These are phyloP conservation scores for Mrakia gelida DNA, from an alignment of 768 basidiomycete species.

Conservation along the genomic window DNA sequence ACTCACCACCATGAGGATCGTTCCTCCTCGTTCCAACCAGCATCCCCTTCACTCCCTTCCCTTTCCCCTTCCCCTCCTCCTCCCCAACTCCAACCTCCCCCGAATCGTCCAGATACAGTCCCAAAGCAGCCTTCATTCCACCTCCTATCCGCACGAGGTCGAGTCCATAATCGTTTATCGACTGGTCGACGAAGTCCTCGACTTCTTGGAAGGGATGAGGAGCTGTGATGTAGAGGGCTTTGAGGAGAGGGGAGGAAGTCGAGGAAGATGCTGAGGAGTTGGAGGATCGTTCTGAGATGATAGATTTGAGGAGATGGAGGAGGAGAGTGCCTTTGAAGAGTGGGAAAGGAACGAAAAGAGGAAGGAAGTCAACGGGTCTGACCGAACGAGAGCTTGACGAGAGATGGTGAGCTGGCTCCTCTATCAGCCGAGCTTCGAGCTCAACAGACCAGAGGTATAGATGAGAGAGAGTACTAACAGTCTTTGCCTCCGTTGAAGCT, in stretches of 20 bases:
- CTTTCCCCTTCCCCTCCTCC: slow-evolving; percentile 19
- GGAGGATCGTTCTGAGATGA: slow-evolving; percentile 40
- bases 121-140: slow-evolving; percentile 70
- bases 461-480: slow-evolving; percentile 52
- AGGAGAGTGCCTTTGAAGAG: slow-evolving; percentile 21
- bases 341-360: neutral
- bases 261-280: slow-evolving; percentile 37
- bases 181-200: slow-evolving; percentile 73
- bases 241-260: slow-evolving; percentile 52
- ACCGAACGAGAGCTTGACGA: neutral
- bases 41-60: slow-evolving; percentile 62
- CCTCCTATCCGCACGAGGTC: slow-evolving; percentile 62
- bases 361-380: neutral
- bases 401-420: slow-evolving; percentile 12
- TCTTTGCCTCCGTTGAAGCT: slow-evolving; percentile 99
- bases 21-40: slow-evolving; percentile 80
- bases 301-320: slow-evolving; percentile 21
- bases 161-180: slow-evolving; percentile 62
- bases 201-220: slow-evolving; percentile 80
- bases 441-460: neutral
- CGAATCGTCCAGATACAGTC: slow-evolving; percentile 59
- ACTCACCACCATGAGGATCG: slow-evolving; percentile 90
- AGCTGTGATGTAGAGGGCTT: slow-evolving; percentile 78
- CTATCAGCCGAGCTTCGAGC: neutral
- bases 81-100: slow-evolving; percentile 27